Base-by-base conservation (phyloP, 768 basidiomycete species). In the Hortiboletus campestris region DNA sequence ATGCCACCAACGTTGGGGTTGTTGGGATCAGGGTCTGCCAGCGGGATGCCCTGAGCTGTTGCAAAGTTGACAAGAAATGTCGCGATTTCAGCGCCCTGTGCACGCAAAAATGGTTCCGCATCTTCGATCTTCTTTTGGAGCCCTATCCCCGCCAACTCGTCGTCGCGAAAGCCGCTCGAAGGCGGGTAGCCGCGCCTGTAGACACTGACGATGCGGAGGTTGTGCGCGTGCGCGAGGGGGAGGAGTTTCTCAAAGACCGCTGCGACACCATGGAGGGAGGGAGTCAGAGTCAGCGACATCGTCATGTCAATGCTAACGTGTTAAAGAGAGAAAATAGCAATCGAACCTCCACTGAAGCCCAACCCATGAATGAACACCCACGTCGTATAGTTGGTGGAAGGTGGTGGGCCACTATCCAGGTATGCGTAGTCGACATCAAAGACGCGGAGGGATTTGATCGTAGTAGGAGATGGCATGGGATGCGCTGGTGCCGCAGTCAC, bases 151-250 rank as follows among this genome's bases (percentile, higher is more conserved):
- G 31, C 5, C 12, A 65, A 6, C 8, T 65, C 61, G 2, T 51
- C 44, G 7, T 63, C 54, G n/a, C 35, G 31, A 39, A 67, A 70
- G 25, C 51, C 36, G 19, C 68, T 67, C 17, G 68, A 68, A 17
- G 68, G 68, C 1, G 48, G 1, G 17, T 70, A 70, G 2, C 67
- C 69, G 9, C 66, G 69, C 46, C 67, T 57, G 38, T 70, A 59
- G 16, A 68, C n/a, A 17, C 58, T 57, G 46, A 68, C 49, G 36
- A 68, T 61, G 25, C 67, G 64, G 10, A 63, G 56, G 28, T 61
- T 42, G 48, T 70, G 61, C 2, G 36, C 28, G 40, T 38, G 58
- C 2, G 68, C 68, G 28, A 63, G 50, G 13, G 66, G 66, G 25
- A 68, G 47, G 10, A 68, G 47, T 38, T 60, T 68, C 42, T 67